These are phyloP conservation scores for Avena eriantha DNA, from an alignment of 176 grass and related monocot species.

Conservation along the genomic window DNA sequence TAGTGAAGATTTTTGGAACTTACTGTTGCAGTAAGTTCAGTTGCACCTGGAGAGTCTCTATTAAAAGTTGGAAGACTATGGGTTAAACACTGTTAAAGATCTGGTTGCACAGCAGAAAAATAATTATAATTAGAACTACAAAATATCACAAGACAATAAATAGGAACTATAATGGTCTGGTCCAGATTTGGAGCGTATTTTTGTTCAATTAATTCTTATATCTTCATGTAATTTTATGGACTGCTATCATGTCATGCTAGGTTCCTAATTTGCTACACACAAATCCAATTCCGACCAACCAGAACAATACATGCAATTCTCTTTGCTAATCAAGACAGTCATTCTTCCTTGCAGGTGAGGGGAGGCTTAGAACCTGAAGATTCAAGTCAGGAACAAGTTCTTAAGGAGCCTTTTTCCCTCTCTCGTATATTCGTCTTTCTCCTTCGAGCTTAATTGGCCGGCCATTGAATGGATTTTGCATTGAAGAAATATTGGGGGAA, in stretches of 20 bases:
- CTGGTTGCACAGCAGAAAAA: neutral
- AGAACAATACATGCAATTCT: neutral
- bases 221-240: neutral
- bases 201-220: neutral
- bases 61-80: constrained; percentile 23
- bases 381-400: no score
- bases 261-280: neutral
- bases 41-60: constrained; percentile 49
- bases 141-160: neutral
- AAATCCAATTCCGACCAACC: neutral
- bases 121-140: neutral
- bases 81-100: neutral
- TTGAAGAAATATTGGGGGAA: no score
- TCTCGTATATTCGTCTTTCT: no score
- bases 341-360: neutral
- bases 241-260: neutral
- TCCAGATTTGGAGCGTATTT: neutral
- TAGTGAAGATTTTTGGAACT: constrained; percentile 24
- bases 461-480: no score
- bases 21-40: constrained; percentile 23
- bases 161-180: neutral
- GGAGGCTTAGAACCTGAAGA: no score
- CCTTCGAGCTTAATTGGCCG: no score
- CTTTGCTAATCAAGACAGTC: neutral
- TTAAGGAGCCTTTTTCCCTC: no score